These are phyloP conservation scores for Ustilaginoidea virens DNA, from an alignment of 2,329 filamentous ascomycete genomes.

Conservation along the genomic window DNA sequence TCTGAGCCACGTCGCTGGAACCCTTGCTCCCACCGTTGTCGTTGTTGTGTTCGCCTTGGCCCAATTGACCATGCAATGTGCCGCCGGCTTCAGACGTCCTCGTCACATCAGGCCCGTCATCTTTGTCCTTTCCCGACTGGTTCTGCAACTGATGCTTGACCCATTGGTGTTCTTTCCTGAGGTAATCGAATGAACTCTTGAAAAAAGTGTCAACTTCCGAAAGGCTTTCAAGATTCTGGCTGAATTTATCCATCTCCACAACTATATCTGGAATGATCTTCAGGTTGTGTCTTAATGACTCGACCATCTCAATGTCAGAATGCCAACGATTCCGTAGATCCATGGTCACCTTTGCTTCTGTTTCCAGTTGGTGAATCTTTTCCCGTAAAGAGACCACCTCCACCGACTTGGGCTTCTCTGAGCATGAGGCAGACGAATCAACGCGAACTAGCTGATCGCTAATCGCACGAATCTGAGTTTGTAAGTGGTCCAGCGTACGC, in stretches of 20 bases:
- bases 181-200: constrained; percentile 14
- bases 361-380: constrained; percentile 10
- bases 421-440: neutral
- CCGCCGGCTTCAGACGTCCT: too few relatives aligned
- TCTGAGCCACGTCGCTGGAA: too few relatives aligned
- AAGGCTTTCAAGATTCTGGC: constrained; percentile 12
- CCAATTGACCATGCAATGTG: too few relatives aligned
- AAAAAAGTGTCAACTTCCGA: constrained; percentile 13
- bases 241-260: constrained; percentile 11
- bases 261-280: constrained; percentile 10
- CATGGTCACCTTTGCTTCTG: constrained; percentile 7
- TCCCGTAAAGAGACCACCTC: constrained; percentile 5
- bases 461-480: constrained; percentile 10
- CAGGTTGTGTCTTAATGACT: constrained; percentile 11
- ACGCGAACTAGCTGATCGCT: constrained; percentile 6
- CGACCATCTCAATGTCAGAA: constrained; percentile 14
- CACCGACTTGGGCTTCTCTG: neutral
- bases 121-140: neutral
- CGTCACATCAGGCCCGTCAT: too few relatives aligned
- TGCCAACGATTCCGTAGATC: constrained; percentile 12
- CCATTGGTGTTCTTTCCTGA: constrained; percentile 15
- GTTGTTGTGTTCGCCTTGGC: neutral
- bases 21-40: too few relatives aligned
- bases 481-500: constrained; percentile 5
- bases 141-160: constrained; percentile 10